Conservation (phyloP, 116 monocot genomes). For the Dioscorea cayenensis region DNA sequence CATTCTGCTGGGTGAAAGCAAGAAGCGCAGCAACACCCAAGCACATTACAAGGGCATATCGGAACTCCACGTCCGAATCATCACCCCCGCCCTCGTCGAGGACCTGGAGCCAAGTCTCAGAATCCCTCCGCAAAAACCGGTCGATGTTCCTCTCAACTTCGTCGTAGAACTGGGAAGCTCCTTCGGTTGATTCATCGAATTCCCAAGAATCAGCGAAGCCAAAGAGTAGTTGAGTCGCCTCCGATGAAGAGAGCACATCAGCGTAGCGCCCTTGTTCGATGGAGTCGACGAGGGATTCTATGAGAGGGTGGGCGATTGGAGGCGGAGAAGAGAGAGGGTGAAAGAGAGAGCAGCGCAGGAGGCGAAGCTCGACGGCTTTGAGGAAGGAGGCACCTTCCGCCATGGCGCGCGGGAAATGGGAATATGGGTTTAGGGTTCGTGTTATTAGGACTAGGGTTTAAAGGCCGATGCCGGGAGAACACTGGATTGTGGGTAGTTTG, state of each 20-base stretch:
- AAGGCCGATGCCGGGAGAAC: too few relatives aligned
- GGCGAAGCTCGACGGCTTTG: slow-evolving; percentile 64
- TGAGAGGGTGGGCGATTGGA: slow-evolving; percentile 6
- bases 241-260: slow-evolving; percentile 37
- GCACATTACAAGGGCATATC: slow-evolving; percentile 44
- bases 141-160: slow-evolving; percentile 40
- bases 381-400: slow-evolving; percentile 15
- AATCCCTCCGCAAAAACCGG: slow-evolving; percentile 27
- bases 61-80: slow-evolving; percentile 13
- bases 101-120: slow-evolving; percentile 36
- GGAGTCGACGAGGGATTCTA: slow-evolving; percentile 36
- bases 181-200: slow-evolving; percentile 36
- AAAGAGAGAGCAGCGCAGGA: slow-evolving; percentile 73
- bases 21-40: slow-evolving; percentile 76
- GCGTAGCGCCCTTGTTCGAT: slow-evolving; percentile 67
- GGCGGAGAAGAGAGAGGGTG: slow-evolving; percentile 1
- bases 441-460: too few relatives aligned
- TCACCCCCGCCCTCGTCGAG: slow-evolving; percentile 13
- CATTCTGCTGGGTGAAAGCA: slow-evolving; percentile 75
- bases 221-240: slow-evolving; percentile 28
- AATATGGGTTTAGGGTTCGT: too few relatives aligned
- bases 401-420: slow-evolving; percentile 20
- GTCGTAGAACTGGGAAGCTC: slow-evolving; percentile 52
- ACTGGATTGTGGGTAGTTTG: too few relatives aligned
- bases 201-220: slow-evolving; percentile 37